Conservation (phyloP, 1,284 basidiomycete species). For the Boletellus dicymbophilus region DNA sequence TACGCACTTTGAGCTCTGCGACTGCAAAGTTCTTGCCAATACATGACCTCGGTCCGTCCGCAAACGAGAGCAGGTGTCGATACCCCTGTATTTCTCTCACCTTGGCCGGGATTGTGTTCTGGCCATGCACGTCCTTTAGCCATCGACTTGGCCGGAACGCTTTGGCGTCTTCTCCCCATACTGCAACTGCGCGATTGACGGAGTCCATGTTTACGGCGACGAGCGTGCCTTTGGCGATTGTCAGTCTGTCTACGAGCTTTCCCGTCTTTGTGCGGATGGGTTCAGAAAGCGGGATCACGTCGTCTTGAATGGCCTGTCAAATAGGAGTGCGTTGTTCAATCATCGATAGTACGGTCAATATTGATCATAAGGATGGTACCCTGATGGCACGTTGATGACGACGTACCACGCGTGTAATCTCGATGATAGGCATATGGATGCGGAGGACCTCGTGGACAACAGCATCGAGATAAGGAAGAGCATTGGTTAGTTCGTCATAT, state of each 20-base stretch:
- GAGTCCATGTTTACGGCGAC: slow-evolving; percentile 35
- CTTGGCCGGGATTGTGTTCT: slow-evolving; percentile 14
- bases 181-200: neutral
- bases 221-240: slow-evolving; percentile 44
- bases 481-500: neutral
- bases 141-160: slow-evolving; percentile 39
- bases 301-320: slow-evolving; percentile 45
- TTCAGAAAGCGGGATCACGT: slow-evolving; percentile 44
- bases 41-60: slow-evolving; percentile 42
- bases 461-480: neutral
- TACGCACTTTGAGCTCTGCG: slow-evolving; percentile 47
- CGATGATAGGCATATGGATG: neutral
- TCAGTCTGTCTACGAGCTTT: slow-evolving; percentile 36
- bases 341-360: too few species aligned
- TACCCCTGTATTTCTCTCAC: slow-evolving; percentile 41
- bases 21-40: slow-evolving; percentile 43
- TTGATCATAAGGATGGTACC: neutral
- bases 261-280: slow-evolving; percentile 36
- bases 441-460: neutral
- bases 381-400: too few species aligned
- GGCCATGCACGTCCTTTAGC: slow-evolving; percentile 20
- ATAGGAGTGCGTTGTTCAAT: too few species aligned
- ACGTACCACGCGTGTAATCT: neutral
- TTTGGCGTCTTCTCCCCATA: slow-evolving; percentile 43
- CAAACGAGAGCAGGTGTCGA: slow-evolving; percentile 42